Evolutionary conservation across 495 filamentous ascomycete genomes (phyloP).

Genomic region (Rhizodiscina lignyota): DNA sequence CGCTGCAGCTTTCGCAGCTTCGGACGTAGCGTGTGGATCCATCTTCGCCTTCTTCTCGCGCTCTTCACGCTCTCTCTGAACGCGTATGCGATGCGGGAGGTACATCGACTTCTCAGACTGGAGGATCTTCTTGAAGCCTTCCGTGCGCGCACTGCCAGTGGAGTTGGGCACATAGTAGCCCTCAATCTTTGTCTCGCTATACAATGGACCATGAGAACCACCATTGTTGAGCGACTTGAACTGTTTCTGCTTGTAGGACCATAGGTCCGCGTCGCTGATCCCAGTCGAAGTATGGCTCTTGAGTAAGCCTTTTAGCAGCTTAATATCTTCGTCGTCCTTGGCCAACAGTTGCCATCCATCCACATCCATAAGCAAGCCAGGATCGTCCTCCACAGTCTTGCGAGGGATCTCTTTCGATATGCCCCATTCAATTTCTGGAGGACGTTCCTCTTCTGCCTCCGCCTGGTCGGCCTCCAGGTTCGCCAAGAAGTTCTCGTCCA

Average conservation of each 20-base stretch:
- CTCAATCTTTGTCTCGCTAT: slow-evolving; percentile 43
- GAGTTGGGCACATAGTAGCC: slow-evolving; percentile 83
- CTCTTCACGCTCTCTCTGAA: slow-evolving; percentile 77
- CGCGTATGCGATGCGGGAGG: slow-evolving; percentile 89
- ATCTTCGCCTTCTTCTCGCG: slow-evolving; percentile 65
- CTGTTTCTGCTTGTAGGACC: slow-evolving; percentile 83
- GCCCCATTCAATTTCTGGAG: slow-evolving; percentile 37
- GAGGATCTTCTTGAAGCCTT: slow-evolving; percentile 83
- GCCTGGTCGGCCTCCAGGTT: slow-evolving; percentile 27
- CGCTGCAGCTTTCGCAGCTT: slow-evolving; percentile 57
- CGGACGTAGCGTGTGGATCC: slow-evolving; percentile 46
- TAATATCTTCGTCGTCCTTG: slow-evolving; percentile 69
- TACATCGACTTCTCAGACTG: slow-evolving; percentile 97
- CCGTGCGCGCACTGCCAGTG: slow-evolving; percentile 75
- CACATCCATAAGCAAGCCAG: slow-evolving; percentile 45
- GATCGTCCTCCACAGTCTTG: slow-evolving; percentile 54
- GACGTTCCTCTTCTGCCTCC: slow-evolving; percentile 23
- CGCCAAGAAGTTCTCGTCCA: slow-evolving; percentile 1
- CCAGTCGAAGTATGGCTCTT: slow-evolving; percentile 28
- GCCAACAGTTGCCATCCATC: slow-evolving; percentile 63
- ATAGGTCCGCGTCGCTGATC: slow-evolving; percentile 51
- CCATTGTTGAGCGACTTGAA: slow-evolving; percentile 65
- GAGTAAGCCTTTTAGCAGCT: slow-evolving; percentile 36
- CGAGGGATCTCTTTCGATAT: slow-evolving; percentile 42
- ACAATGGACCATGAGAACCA: slow-evolving; percentile 31